phyloP scores from a whole-genome alignment of 257 asterid species.

The Salvia splendens region DNA sequence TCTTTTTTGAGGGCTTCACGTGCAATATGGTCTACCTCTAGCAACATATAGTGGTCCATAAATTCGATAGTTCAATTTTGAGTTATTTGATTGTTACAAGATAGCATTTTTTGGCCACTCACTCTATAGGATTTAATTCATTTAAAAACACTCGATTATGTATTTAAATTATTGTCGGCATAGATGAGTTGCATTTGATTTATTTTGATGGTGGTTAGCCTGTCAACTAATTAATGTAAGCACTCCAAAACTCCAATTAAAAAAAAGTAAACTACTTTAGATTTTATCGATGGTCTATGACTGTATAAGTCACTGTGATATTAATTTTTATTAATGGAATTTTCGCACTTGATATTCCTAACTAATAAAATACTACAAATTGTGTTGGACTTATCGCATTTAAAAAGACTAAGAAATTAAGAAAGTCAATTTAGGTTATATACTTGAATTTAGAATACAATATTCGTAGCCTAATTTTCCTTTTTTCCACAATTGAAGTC shows the following conservation, averaged over 20 bases:
- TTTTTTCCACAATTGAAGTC: conserved; percentile 12
- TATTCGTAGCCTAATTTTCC: conserved; percentile 21
- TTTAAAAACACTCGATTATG: neutral
- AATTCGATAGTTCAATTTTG: neutral
- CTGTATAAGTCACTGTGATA: neutral
- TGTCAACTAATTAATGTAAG: conserved; percentile 17
- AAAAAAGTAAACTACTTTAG: conserved; percentile 4
- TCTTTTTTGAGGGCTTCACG: conserved; percentile 35
- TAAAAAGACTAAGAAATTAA: neutral
- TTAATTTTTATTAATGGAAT: neutral
- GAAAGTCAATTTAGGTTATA: neutral
- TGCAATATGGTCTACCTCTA: conserved; percentile 37
- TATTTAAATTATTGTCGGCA: conserved; percentile 36
- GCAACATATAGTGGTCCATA: conserved; percentile 41
- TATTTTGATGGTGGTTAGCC: conserved; percentile 31
- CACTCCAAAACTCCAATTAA: neutral
- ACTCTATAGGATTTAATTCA: neutral
- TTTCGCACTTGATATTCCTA: neutral
- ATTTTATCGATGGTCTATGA: neutral
- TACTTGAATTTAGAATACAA: neutral
- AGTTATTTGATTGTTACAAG: conserved; percentile 31
- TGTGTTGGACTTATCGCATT: neutral
- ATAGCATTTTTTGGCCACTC: conserved; percentile 33
- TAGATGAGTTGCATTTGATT: conserved; percentile 21
- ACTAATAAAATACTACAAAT: neutral